Evolutionary conservation across 2,329 filamentous ascomycete species (phyloP), one percentile per base, ranked within the genome.

Genomic region (Monosporascus sp.): DNA sequence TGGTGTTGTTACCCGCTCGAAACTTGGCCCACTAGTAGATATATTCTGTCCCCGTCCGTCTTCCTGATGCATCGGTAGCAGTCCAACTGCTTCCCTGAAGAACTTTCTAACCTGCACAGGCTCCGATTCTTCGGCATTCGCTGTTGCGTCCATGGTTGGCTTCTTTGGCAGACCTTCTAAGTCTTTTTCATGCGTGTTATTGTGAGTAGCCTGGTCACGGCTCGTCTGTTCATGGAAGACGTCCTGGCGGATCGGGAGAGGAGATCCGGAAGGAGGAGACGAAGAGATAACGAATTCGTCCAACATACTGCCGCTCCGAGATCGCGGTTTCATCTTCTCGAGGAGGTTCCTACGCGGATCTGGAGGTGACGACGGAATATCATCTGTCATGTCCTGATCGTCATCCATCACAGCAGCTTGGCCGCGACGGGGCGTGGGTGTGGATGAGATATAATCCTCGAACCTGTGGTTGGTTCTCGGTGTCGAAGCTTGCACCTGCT

Each of bases 371-470:
- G 82, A 85, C 9, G 81, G 78, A 4, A 78, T 74, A 50, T 69
- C 67, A 49, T 82, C 81, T 2, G 74, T 76, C 63, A 76, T 71
- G 48, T 75, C 77, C 18, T 70, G 68, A 41, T 78, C 74, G 28
- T 73, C 68, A n/a, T 73, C 68, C 1, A 76, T 70, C 40, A 84
- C 68, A 2, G 72, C 65, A 4, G 76, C 64, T 57, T 81, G 78
- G 22, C 79, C 79, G 37, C 81, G 78, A 47, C 80, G 73, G 5
- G 80, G 84, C 1, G 84, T 86, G 1, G 84, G 84, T 0, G 83
- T 86, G 7, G 78, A 82, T 20, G 75, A 78, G 37, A 85, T 73
- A 53, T 77, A 78, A n/a, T 81, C 76, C 45, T 80, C 73, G 52
- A 77, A 77, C 1, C 67, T 68, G 6, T 66, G 65, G 44, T 68